Conservation (phyloP, 345 rosid species). For the Turritis glabra region DNA sequence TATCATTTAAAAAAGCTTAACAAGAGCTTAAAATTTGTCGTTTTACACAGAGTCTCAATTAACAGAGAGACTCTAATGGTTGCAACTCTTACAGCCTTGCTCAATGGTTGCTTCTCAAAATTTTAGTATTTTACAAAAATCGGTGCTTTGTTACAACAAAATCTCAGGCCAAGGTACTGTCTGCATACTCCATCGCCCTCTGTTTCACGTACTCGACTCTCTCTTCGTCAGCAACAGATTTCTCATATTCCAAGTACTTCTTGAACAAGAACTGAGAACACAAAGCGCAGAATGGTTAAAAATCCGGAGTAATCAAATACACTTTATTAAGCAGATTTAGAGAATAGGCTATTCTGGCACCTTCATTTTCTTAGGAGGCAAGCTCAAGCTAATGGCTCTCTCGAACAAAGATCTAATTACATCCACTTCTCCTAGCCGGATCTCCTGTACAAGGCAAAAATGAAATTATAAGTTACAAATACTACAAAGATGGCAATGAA, state of each 20-base stretch:
- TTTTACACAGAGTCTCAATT: not conserved
- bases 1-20: not conserved
- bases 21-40: not conserved
- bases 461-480: conserved; percentile 4
- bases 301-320: not conserved
- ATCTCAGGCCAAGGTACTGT: conserved; percentile 46
- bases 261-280: conserved; percentile 79
- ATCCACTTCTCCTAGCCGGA: conserved; percentile 71
- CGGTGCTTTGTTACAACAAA: conserved; percentile 22
- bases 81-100: not conserved
- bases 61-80: not conserved
- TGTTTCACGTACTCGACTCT: conserved; percentile 66
- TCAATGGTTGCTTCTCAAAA: conserved; percentile 23
- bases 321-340: not conserved
- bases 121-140: conserved; percentile 11
- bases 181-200: conserved; percentile 84
- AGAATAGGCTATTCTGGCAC: conserved; percentile 40
- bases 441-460: conserved; percentile 57
- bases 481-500: not conserved
- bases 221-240: conserved; percentile 58
- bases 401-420: conserved; percentile 71
- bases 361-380: conserved; percentile 84
- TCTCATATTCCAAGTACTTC: conserved; percentile 83
- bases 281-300: conserved; percentile 7
- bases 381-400: conserved; percentile 85